Percentiles rank a stretch among this genome's conserved stretches.
Conservation (phyloP, 306 rosid genomes). For the Lupinus albus region DNA sequence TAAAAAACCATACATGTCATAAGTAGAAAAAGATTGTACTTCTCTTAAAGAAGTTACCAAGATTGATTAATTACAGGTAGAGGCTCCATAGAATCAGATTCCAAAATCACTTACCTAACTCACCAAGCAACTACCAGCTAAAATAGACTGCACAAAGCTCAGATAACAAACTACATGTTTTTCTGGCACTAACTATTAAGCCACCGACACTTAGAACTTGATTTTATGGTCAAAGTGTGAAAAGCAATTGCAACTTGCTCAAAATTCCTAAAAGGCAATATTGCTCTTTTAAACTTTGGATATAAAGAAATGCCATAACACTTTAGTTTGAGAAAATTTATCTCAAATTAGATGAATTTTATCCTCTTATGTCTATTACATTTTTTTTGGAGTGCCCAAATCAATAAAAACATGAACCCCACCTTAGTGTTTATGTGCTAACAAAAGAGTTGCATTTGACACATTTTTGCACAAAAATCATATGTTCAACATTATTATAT, state of each 20-base stretch:
- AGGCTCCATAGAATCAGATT: slow-evolving; percentile 43
- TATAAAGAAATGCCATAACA: not conserved
- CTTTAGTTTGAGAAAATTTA: not conserved
- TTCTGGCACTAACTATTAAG: slow-evolving; percentile 21
- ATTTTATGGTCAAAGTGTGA: slow-evolving; percentile 6
- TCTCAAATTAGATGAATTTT: not conserved
- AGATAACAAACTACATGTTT: slow-evolving; percentile 38
- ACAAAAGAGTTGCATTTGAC: slow-evolving; percentile 13
- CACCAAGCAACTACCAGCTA: slow-evolving; percentile 39
- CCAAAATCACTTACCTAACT: slow-evolving; percentile 38
- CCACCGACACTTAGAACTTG: slow-evolving; percentile 22
- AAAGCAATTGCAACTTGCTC: slow-evolving; percentile 17
- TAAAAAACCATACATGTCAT: not conserved
- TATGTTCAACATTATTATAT: no score
- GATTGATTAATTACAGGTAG: slow-evolving; percentile 41
- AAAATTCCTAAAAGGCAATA: not conserved
- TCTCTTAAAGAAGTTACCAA: slow-evolving; percentile 14
- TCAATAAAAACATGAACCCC: slow-evolving; percentile 3
- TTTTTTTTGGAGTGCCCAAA: not conserved
- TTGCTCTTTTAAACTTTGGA: not conserved
- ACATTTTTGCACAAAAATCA: not conserved
- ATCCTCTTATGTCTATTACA: not conserved
- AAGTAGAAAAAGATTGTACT: not conserved
- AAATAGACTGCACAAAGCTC: slow-evolving; percentile 31
- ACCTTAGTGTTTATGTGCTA: not conserved